Conservation (phyloP, 163 green algal species). For the Coccomyxa subellipsoidea region DNA sequence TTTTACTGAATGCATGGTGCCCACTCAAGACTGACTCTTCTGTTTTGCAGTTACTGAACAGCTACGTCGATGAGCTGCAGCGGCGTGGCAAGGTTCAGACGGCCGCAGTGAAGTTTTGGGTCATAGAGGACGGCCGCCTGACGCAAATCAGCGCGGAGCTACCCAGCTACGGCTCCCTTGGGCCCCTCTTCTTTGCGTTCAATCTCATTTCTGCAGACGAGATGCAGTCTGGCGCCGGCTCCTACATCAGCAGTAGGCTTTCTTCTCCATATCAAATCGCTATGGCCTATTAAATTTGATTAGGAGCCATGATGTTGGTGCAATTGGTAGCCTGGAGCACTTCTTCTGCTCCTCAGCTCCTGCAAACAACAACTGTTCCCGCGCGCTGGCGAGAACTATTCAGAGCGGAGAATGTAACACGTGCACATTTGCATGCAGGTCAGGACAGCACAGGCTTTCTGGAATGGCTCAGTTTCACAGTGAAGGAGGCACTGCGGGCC, state of each 20-base stretch:
- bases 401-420: too few relatives aligned
- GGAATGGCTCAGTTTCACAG: constrained; percentile 66
- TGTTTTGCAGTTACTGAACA: constrained; percentile 65
- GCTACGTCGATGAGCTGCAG: constrained; percentile 73
- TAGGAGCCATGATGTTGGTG: too few relatives aligned
- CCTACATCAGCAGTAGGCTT: neutral
- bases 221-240: constrained; percentile 32
- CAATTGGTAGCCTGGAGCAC: too few relatives aligned
- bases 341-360: too few relatives aligned
- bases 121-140: constrained; percentile 48
- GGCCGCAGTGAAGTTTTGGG: constrained; percentile 68
- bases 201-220: constrained; percentile 76
- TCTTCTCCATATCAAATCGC: too few relatives aligned
- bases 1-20: too few relatives aligned
- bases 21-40: too few relatives aligned
- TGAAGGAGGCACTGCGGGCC: constrained; percentile 65
- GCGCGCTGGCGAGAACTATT: too few relatives aligned
- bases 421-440: neutral
- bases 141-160: constrained; percentile 60
- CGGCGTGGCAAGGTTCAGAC: constrained; percentile 32
- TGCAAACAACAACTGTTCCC: too few relatives aligned
- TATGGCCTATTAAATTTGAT: too few relatives aligned
- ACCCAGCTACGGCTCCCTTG: constrained; percentile 59
- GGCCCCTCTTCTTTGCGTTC: constrained; percentile 80
- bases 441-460: constrained; percentile 61